phyloP scores from a whole-genome alignment of 106 monocot genomes.

The Dendrobium chrysotoxum region DNA sequence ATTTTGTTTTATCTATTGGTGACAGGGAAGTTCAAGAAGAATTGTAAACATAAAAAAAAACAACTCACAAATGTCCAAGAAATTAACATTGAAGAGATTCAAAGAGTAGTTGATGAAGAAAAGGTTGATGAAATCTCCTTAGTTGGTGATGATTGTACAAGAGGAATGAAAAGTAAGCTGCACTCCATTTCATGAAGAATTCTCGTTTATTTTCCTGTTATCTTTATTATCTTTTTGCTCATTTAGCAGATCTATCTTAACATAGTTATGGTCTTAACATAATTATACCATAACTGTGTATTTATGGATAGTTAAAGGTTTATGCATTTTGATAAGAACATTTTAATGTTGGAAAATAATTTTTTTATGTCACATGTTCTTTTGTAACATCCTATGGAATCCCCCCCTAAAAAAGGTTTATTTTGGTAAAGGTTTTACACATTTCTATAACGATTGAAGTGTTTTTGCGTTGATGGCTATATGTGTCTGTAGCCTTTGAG shows the following conservation, averaged over 20 bases:
- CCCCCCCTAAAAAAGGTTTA: too few relatives aligned
- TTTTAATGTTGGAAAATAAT: not conserved
- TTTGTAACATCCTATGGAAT: too few relatives aligned
- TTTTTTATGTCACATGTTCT: too few relatives aligned
- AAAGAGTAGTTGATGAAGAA: constrained; percentile 7
- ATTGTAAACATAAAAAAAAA: constrained; percentile 8
- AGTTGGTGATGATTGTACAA: constrained; percentile 23
- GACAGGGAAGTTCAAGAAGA: constrained; percentile 14
- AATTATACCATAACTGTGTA: not conserved
- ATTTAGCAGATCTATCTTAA: not conserved
- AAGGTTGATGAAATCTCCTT: constrained; percentile 23
- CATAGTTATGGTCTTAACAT: not conserved
- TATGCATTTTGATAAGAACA: not conserved
- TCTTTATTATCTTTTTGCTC: not conserved
- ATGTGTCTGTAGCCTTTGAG: too few relatives aligned
- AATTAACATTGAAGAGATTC: not conserved
- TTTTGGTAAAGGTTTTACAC: too few relatives aligned
- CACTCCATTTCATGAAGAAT: not conserved
- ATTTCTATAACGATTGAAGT: too few relatives aligned
- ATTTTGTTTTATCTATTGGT: constrained; percentile 7
- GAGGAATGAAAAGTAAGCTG: constrained; percentile 24
- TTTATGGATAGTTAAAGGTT: not conserved
- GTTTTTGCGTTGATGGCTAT: too few relatives aligned
- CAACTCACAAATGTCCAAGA: not conserved
- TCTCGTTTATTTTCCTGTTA: not conserved